A percentile compares a stretch with the other conserved stretches of the same genome.
Conservation (phyloP, 306 rosid species). For the Hippophae tibetana region DNA sequence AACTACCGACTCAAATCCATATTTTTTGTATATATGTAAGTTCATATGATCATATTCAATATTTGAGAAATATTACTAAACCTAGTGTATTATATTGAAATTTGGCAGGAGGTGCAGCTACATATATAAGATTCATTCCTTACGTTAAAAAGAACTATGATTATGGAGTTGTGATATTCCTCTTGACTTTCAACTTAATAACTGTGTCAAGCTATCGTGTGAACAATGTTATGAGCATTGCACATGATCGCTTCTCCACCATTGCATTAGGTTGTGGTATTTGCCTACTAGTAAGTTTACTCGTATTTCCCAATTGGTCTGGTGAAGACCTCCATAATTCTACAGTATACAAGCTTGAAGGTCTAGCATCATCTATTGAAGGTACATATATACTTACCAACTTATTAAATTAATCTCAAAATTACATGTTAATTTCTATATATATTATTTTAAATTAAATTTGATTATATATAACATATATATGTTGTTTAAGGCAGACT, state of each 20-base stretch:
- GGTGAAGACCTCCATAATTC: conserved; percentile 81
- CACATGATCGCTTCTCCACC: conserved; percentile 67
- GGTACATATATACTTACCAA: conserved; percentile 25
- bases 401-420: too few species aligned
- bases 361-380: conserved; percentile 81
- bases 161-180: conserved; percentile 80
- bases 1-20: too few species aligned
- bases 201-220: conserved; percentile 72
- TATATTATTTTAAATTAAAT: too few species aligned
- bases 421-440: too few species aligned
- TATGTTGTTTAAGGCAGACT: neutral
- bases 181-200: conserved; percentile 77
- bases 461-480: too few species aligned
- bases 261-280: conserved; percentile 77
- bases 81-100: neutral
- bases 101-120: conserved; percentile 65
- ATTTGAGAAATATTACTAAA: neutral
- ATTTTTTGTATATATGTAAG: neutral
- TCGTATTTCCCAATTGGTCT: conserved; percentile 87
- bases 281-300: conserved; percentile 75
- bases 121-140: conserved; percentile 89
- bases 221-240: conserved; percentile 52
- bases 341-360: conserved; percentile 72
- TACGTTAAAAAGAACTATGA: conserved; percentile 81
- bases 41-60: neutral